phyloP scores from a whole-genome alignment of 176 grass and related monocot species.

The Eleusine coracana region DNA sequence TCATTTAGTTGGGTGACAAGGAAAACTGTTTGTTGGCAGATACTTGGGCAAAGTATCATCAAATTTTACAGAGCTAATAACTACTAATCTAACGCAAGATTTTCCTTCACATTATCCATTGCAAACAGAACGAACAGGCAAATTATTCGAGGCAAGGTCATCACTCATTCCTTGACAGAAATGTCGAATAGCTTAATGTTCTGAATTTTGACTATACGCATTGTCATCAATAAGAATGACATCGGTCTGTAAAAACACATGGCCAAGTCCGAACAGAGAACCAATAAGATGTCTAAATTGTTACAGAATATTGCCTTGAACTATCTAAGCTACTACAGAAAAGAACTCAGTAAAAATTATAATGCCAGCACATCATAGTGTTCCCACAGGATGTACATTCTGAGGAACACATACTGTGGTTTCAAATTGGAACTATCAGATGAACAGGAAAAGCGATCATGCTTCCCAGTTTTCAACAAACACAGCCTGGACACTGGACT shows the following conservation, averaged over 20 bases:
- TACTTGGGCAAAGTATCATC: not conserved
- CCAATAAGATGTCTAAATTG: not conserved
- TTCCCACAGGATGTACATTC: not conserved
- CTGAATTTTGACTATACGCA: not conserved
- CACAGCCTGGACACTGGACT: not conserved
- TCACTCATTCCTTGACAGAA: not conserved
- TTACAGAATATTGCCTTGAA: not conserved
- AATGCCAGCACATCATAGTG: not conserved
- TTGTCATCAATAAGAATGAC: not conserved
- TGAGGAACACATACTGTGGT: not conserved
- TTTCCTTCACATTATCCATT: no score
- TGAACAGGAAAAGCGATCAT: not conserved
- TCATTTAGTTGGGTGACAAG: not conserved
- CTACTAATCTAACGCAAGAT: not conserved
- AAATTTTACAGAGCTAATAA: not conserved
- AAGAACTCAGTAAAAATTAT: not conserved
- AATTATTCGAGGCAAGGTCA: not conserved
- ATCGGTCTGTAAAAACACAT: not conserved
- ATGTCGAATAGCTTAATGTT: not conserved
- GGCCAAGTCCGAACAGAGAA: not conserved
- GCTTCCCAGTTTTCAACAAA: not conserved
- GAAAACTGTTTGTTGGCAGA: not conserved
- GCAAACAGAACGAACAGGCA: no score
- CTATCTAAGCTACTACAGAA: not conserved
- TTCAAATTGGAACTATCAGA: not conserved